Conservation (phyloP, 1,139 yeast species). For the Pneumocystis murina region DNA sequence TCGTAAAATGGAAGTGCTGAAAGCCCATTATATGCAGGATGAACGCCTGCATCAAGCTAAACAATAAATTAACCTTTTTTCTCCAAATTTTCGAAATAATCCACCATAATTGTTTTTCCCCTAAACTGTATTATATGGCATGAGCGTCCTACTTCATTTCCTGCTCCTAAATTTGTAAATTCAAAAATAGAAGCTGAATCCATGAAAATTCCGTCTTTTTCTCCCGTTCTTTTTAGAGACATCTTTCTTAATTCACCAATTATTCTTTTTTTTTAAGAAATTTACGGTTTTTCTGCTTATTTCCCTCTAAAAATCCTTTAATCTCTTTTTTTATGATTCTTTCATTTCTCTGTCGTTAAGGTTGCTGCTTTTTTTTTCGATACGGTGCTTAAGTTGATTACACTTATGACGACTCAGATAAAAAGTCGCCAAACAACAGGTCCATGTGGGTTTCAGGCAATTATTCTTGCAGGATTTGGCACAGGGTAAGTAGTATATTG, state of each 20-base stretch:
- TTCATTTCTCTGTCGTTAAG: too few relatives aligned
- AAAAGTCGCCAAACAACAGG: neutral
- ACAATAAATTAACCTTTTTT: neutral
- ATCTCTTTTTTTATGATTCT: too few relatives aligned
- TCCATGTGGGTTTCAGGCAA: conserved; percentile 9
- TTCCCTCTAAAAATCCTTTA: too few relatives aligned
- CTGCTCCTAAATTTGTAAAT: conserved; percentile 97
- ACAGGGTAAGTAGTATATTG: conserved; percentile 2
- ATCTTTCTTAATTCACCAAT: neutral
- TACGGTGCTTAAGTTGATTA: too few relatives aligned
- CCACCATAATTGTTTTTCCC: conserved; percentile 81
- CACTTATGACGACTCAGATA: neutral
- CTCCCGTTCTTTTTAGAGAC: neutral
- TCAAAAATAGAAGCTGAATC: conserved; percentile 30
- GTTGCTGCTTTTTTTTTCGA: too few relatives aligned
- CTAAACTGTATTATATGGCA: conserved; percentile 86
- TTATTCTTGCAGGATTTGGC: conserved; percentile 12
- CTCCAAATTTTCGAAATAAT: conserved; percentile 2
- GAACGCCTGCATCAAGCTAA: conserved; percentile 83
- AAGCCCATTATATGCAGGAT: conserved; percentile 84
- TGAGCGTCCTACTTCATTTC: conserved; percentile 93
- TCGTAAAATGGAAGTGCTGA: conserved; percentile 90
- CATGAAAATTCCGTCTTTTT: conserved; percentile 3
- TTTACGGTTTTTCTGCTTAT: too few relatives aligned
- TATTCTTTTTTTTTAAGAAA: too few relatives aligned